phyloP scores from a whole-genome alignment of 768 basidiomycete genomes.

The Podaxis sp. region DNA sequence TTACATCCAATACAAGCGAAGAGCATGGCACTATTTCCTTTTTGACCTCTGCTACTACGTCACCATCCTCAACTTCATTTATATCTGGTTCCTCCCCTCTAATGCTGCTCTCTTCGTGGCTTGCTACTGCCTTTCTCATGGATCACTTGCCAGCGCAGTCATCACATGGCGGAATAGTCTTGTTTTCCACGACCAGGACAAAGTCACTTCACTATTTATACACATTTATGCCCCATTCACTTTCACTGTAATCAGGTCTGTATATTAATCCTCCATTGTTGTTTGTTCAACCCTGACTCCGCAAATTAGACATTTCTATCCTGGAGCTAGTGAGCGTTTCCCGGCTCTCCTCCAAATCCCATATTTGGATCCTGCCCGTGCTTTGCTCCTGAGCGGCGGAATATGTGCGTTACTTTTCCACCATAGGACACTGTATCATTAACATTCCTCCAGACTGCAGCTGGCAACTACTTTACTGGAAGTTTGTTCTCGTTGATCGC shows the following conservation, averaged over 20 bases:
- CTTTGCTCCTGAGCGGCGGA: constrained; percentile 73
- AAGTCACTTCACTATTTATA: constrained; percentile 92
- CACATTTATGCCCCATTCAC: constrained; percentile 92
- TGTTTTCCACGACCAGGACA: constrained; percentile 96
- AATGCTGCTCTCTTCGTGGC: constrained; percentile 81
- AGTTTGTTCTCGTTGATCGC: constrained; percentile 88
- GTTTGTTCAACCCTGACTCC: neutral
- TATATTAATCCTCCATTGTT: constrained; percentile 7
- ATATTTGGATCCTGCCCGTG: constrained; percentile 62
- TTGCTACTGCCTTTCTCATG: constrained; percentile 90
- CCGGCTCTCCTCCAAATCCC: constrained; percentile 76
- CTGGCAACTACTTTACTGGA: constrained; percentile 96
- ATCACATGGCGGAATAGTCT: constrained; percentile 98
- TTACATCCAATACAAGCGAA: constrained; percentile 84
- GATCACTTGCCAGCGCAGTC: constrained; percentile 87
- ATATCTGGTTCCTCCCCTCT: constrained; percentile 84
- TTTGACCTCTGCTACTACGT: constrained; percentile 93
- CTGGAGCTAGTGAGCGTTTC: constrained; percentile 73
- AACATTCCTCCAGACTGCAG: constrained; percentile 58
- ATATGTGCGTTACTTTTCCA: constrained; percentile 62
- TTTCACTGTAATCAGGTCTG: constrained; percentile 86
- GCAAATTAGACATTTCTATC: constrained; percentile 79
- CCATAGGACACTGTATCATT: constrained; percentile 7
- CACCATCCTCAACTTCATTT: constrained; percentile 87
- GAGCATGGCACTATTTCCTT: constrained; percentile 91